These are phyloP conservation scores for Colletotrichum lini DNA, from an alignment of 2,329 filamentous ascomycete genomes.

Conservation along the genomic window DNA sequence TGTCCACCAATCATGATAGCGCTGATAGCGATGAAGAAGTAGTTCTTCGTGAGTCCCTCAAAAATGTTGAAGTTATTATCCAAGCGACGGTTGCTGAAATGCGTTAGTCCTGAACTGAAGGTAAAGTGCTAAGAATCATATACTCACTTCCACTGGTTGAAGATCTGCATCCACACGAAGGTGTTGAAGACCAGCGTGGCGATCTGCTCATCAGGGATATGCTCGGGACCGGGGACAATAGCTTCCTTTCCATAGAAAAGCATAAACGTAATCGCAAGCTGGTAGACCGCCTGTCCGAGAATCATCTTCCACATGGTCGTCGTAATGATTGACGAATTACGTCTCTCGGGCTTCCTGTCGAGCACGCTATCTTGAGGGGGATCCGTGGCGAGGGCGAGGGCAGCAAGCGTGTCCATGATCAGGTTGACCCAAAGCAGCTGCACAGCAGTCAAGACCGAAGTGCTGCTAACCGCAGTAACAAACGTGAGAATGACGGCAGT, in stretches of 20 bases:
- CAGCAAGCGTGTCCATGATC: conserved; percentile 97
- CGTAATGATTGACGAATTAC: conserved; percentile 78
- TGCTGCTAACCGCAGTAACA: conserved; percentile 81
- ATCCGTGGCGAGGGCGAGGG: conserved; percentile 89
- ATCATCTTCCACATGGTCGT: conserved; percentile 99
- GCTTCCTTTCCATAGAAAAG: conserved; percentile 81
- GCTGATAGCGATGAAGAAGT: conserved; percentile 91
- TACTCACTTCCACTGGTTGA: conserved; percentile 94
- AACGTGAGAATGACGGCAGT: conserved; percentile 92
- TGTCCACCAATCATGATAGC: conserved; percentile 90
- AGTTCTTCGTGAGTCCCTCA: conserved; percentile 87
- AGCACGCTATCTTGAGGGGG: conserved; percentile 87
- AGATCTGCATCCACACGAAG: conserved; percentile 99
- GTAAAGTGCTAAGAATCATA: conserved; percentile 19
- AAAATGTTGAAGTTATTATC: conserved; percentile 98
- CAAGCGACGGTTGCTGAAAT: conserved; percentile 82
- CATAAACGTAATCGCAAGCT: conserved; percentile 84
- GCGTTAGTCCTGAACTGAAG: conserved; percentile 43
- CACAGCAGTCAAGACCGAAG: conserved; percentile 87
- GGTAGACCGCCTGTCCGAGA: conserved; percentile 90
- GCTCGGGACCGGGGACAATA: conserved; percentile 43
- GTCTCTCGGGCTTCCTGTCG: conserved; percentile 78
- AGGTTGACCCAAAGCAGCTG: conserved; percentile 97
- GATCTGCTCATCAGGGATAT: conserved; percentile 62
- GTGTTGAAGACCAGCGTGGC: conserved; percentile 95